Evolutionary conservation across 768 basidiomycete species (phyloP), one percentile per base, ranked within the genome.

Genomic region (Pleurotus giganteus): DNA sequence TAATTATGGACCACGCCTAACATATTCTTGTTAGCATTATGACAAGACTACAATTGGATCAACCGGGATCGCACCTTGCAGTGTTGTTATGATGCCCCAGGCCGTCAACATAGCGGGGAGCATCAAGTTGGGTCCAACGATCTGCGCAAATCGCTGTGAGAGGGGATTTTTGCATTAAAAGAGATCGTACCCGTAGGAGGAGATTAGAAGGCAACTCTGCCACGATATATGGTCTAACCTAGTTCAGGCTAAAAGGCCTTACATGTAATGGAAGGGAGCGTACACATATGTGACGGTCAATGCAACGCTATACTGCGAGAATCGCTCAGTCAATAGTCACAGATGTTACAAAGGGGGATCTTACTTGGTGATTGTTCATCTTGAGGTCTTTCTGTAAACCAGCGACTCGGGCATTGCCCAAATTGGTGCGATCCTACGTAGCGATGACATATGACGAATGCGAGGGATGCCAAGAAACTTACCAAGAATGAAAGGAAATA

Each of bases 11-110:
- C 75, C 11, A 86, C 72, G 26, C 87, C 83, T 65, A 4, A 21
- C 17, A 21, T 23, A 41, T 32, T 32, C 7, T 32, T 32, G 4
- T 41, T 41, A 17, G n/a, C 7, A 17, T 1, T 1, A 17, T 15
- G n/a, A 13, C 46, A 28, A 23, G 15, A 15, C 27, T 15, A 4
- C 26, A 19, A 28, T 5, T 23, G 13, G 26, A 13, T 8, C 13
- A 26, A 2, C 11, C 21, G 24, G 11, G 21, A 4, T 4, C 46
- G 23, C 31, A 78, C 84, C 85, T 75, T 88, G 86, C 42, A 82
- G 69, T 5, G 83, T 74, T 9, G 79, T 76, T 13, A 84, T 77
- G 19, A 87, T 45, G n/a, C 88, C 88, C 87, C 88, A 90, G 1
- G 81, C 60, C 0, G 79, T 75, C 43, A 88, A 67, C 77, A 88